A percentile compares a stretch with the other conserved stretches of the same genome.
These are phyloP conservation scores for Phialophora chinensis DNA, from an alignment of 2,329 filamentous ascomycete genomes.

Conservation along the genomic window DNA sequence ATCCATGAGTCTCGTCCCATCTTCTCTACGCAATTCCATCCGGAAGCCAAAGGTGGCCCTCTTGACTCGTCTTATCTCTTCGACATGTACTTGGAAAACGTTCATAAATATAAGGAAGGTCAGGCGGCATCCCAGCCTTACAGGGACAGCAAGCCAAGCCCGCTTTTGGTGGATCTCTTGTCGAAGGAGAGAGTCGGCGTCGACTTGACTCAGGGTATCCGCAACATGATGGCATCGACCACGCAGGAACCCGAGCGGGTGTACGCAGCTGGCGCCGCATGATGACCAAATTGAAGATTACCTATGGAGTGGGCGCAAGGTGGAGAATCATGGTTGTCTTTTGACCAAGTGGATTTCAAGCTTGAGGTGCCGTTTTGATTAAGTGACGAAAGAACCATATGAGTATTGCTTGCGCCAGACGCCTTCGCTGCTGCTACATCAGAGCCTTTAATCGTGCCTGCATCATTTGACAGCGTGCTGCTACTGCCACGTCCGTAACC, in stretches of 20 bases:
- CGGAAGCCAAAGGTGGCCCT: slow-evolving; percentile 95
- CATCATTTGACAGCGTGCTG: not conserved
- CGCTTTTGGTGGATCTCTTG: slow-evolving; percentile 86
- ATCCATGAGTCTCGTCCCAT: slow-evolving; percentile 96
- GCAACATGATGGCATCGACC: slow-evolving; percentile 46
- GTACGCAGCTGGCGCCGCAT: slow-evolving; percentile 40
- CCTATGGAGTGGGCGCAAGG: not conserved
- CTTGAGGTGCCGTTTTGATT: not conserved
- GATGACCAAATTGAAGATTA: slow-evolving; percentile 9
- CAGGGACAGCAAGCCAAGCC: slow-evolving; percentile 85
- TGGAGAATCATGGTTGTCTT: not conserved
- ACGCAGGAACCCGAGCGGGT: slow-evolving; percentile 32
- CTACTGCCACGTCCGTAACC: not conserved
- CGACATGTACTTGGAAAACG: slow-evolving; percentile 91
- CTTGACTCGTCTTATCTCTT: slow-evolving; percentile 96
- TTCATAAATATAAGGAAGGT: slow-evolving; percentile 84
- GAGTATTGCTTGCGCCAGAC: slow-evolving; percentile 2
- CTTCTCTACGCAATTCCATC: slow-evolving; percentile 98
- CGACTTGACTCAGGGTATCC: slow-evolving; percentile 66
- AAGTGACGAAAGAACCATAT: not conserved
- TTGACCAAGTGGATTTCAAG: not conserved
- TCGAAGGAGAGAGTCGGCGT: slow-evolving; percentile 96
- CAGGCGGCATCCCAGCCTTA: slow-evolving; percentile 72
- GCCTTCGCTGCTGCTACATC: slow-evolving; percentile 10
- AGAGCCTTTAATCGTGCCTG: not conserved